These are phyloP conservation scores for Penicillium longicatenatum DNA, from an alignment of 495 filamentous ascomycete genomes.

Conservation along the genomic window DNA sequence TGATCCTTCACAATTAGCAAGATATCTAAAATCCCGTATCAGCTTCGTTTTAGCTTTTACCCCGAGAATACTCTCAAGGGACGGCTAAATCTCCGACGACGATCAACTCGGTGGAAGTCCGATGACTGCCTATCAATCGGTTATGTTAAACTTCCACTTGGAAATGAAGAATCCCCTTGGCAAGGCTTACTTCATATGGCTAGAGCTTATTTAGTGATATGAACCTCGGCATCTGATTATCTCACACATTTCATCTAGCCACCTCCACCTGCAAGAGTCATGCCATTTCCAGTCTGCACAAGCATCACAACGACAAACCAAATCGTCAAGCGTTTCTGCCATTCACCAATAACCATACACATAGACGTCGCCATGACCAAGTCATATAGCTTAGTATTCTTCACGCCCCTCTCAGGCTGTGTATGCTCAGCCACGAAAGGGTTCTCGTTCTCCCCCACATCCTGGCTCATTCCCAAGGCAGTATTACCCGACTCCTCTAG, in stretches of 20 bases:
- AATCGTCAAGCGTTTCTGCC: conserved; percentile 18
- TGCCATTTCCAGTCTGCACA: background rate
- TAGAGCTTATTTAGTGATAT: background rate
- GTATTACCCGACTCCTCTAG: conserved; percentile 8
- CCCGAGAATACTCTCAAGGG: background rate
- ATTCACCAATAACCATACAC: conserved; percentile 18
- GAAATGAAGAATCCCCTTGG: background rate
- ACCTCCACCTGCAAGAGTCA: background rate
- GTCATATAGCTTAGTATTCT: conserved; percentile 10
- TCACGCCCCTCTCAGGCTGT: background rate
- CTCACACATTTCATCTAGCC: background rate
- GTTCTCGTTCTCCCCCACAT: too few species aligned
- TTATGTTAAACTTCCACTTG: background rate
- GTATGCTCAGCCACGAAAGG: background rate
- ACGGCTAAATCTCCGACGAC: background rate
- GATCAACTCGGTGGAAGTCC: background rate
- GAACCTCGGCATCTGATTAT: background rate
- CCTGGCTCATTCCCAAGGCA: background rate
- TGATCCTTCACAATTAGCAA: background rate
- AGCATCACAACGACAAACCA: conserved; percentile 4
- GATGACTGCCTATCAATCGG: background rate
- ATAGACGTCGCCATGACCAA: conserved; percentile 15
- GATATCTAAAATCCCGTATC: too few species aligned
- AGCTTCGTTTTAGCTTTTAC: too few species aligned
- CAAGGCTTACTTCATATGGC: background rate